These are phyloP conservation scores for Hypoxylon perforatum DNA, from an alignment of 495 filamentous ascomycete species.

Conservation along the genomic window DNA sequence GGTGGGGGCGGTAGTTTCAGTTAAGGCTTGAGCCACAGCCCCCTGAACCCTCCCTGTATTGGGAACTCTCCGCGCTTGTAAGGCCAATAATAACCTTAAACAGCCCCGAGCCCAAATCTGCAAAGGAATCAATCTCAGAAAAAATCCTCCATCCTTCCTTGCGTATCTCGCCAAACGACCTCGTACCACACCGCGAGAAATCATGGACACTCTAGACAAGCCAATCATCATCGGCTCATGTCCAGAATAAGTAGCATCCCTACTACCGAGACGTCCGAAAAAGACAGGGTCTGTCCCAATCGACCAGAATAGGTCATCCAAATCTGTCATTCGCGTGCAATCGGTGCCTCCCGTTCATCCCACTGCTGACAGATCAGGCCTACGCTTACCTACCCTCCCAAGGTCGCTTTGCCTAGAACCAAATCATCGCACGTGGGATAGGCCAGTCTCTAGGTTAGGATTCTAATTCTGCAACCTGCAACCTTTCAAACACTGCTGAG, in stretches of 20 bases:
- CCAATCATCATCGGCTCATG: slow-evolving; percentile 2
- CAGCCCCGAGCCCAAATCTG: slow-evolving; percentile 14
- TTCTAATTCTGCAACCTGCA: slow-evolving; percentile 21
- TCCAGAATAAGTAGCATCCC: slow-evolving; percentile 28
- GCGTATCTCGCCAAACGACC: slow-evolving; percentile 20
- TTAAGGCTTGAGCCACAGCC: slow-evolving; percentile 29
- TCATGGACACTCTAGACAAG: neutral
- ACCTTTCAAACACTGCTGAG: slow-evolving; percentile 5
- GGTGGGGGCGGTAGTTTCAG: slow-evolving; percentile 36
- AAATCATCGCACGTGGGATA: slow-evolving; percentile 24
- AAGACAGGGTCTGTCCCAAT: slow-evolving; percentile 19
- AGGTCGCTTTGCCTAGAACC: slow-evolving; percentile 4
- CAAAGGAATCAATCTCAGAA: slow-evolving; percentile 30
- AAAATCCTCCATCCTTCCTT: slow-evolving; percentile 33
- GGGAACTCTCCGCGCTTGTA: slow-evolving; percentile 30
- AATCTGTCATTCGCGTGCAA: slow-evolving; percentile 2
- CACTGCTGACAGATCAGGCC: slow-evolving; percentile 15
- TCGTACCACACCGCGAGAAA: neutral
- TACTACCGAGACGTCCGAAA: slow-evolving; percentile 35
- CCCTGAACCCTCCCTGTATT: slow-evolving; percentile 18
- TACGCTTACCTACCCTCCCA: slow-evolving; percentile 24
- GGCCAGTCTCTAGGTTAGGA: slow-evolving; percentile 23
- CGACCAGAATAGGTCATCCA: slow-evolving; percentile 27
- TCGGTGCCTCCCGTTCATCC: slow-evolving; percentile 25
- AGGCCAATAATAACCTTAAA: slow-evolving; percentile 40